Evolutionary conservation across 2,329 filamentous ascomycete genomes (phyloP).

Genomic region (Nemania abortiva): DNA sequence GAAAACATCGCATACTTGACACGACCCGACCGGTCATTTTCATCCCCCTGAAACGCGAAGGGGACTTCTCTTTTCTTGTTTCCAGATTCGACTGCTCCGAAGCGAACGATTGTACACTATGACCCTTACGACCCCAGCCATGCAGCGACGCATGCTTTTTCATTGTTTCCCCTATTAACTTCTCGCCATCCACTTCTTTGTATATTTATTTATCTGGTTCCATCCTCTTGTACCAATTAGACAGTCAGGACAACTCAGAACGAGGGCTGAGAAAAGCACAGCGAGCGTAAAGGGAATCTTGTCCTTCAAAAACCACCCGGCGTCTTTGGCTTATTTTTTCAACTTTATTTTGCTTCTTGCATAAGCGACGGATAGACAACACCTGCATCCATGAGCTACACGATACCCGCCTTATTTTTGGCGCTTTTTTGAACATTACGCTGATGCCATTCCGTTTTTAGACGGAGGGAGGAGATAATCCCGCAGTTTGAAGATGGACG

Average conservation of each 20-base stretch:
- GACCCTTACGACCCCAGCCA: conserved; percentile 15
- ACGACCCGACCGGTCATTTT: conserved; percentile 4
- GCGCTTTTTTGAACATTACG: conserved; percentile 17
- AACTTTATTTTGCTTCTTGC: conserved; percentile 24
- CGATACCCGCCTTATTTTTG: conserved; percentile 32
- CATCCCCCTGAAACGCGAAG: neutral
- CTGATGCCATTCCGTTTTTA: conserved; percentile 17
- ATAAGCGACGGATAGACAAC: conserved; percentile 36
- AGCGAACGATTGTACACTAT: conserved; percentile 30
- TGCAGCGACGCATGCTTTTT: conserved; percentile 23
- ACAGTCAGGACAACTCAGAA: conserved; percentile 18
- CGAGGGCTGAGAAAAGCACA: conserved; percentile 6
- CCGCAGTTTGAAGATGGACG: conserved; percentile 9
- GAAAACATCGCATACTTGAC: conserved; percentile 11
- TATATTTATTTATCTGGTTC: conserved; percentile 10
- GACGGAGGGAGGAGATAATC: conserved; percentile 11
- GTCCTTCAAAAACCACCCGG: conserved; percentile 16
- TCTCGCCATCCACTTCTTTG: neutral
- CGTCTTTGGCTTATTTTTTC: conserved; percentile 26
- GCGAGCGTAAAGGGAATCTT: neutral
- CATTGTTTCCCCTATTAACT: neutral
- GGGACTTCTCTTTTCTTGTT: conserved; percentile 11
- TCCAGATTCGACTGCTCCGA: conserved; percentile 6
- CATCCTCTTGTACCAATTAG: conserved; percentile 27
- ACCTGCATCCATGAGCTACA: conserved; percentile 31